phyloP scores from a whole-genome alignment of 768 basidiomycete genomes.

The Termitomyces sp. region DNA sequence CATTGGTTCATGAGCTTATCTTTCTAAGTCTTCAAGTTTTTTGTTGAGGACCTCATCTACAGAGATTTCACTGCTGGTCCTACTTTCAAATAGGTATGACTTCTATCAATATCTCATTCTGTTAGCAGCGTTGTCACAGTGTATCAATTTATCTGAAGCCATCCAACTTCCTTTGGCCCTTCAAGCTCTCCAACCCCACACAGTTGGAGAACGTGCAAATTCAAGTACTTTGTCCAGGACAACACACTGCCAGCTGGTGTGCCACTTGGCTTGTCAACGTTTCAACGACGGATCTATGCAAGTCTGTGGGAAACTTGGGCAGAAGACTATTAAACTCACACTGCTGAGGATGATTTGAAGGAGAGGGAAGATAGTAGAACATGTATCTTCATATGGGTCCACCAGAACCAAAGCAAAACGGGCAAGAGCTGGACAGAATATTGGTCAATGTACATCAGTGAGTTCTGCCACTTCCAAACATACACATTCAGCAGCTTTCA shows the following conservation, averaged over 20 bases:
- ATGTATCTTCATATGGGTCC: constrained; percentile 88
- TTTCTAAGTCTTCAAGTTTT: too few species aligned
- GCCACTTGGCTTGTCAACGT: too few species aligned
- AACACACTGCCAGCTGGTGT: too few species aligned
- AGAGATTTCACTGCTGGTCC: constrained; percentile 96
- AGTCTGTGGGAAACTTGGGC: background rate
- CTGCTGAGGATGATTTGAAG: constrained; percentile 70
- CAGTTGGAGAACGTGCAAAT: constrained; percentile 97
- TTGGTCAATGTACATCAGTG: constrained; percentile 62
- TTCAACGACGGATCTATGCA: too few species aligned
- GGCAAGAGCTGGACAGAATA: constrained; percentile 62
- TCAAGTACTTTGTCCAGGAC: constrained; percentile 96
- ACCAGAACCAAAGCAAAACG: constrained; percentile 85
- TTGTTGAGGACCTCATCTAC: constrained; percentile 95
- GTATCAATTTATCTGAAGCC: constrained; percentile 42
- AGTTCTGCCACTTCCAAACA: constrained; percentile 80
- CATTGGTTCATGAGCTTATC: constrained; percentile 93
- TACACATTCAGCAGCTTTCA: constrained; percentile 80
- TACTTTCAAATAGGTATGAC: constrained; percentile 94
- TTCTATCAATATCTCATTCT: constrained; percentile 7
- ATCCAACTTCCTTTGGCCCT: constrained; percentile 98
- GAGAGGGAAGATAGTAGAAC: constrained; percentile 80
- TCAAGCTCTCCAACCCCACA: constrained; percentile 99
- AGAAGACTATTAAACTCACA: constrained; percentile 46
- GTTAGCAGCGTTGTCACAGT: too few species aligned